These are phyloP conservation scores for Yarrowia sp. DNA, from an alignment of 805 yeast genomes.

Conservation along the genomic window DNA sequence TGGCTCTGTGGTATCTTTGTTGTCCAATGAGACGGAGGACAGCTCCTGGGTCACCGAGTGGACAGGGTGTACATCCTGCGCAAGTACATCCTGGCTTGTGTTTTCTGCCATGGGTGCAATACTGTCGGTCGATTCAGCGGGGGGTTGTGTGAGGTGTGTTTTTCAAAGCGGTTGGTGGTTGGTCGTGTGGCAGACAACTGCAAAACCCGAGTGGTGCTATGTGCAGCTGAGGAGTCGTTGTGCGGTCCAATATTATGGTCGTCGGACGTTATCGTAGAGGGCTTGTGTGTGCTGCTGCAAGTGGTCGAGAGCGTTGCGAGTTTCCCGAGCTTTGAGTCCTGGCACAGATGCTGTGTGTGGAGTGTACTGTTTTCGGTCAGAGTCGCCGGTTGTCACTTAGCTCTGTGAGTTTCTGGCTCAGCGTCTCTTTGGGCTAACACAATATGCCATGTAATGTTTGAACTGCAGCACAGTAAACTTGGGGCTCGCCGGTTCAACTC, in stretches of 20 bases:
- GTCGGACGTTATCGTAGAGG: background rate
- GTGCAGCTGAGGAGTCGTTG: background rate
- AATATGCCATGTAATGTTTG: background rate
- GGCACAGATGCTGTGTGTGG: background rate
- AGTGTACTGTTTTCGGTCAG: constrained; percentile 3
- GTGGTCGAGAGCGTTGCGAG: background rate
- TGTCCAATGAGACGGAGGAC: background rate
- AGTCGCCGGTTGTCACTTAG: background rate
- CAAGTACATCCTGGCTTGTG: background rate
- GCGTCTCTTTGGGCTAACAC: constrained; percentile 1
- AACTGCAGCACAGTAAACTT: background rate
- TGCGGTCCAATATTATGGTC: background rate
- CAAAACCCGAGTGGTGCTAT: background rate
- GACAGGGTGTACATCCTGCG: constrained; percentile 16
- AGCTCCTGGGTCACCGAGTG: constrained; percentile 6
- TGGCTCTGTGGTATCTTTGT: constrained; percentile 21
- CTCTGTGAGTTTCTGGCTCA: background rate
- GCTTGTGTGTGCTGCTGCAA: no score
- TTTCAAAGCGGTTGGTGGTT: background rate
- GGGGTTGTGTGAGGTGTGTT: background rate
- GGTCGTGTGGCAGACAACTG: constrained; percentile 12
- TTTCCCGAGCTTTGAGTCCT: background rate
- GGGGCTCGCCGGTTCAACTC: constrained; percentile 2
- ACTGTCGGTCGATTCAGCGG: background rate
- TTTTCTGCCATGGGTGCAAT: constrained; percentile 1